These are phyloP conservation scores for Micractinium conductrix DNA, from an alignment of 139 green algal species.

Conservation along the genomic window DNA sequence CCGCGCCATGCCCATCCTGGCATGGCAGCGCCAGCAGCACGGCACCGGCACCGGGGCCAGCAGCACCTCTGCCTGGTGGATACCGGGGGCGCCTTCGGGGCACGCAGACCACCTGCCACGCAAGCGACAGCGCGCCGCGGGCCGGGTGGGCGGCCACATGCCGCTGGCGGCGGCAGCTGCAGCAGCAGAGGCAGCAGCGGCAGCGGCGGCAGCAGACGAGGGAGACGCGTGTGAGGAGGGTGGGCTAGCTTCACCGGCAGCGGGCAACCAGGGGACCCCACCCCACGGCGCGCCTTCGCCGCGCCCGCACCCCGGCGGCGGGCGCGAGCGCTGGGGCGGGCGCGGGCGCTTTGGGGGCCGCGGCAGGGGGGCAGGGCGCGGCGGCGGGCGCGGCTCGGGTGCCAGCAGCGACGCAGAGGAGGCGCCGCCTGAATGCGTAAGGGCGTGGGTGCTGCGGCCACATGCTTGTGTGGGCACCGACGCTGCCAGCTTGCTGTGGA, in stretches of 20 bases:
- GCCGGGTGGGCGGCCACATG: too few species aligned
- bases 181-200: neutral
- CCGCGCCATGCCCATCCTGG: conserved; percentile 54
- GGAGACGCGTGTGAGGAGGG: neutral
- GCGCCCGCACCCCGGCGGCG: neutral
- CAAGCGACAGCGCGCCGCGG: neutral
- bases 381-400: conserved; percentile 1
- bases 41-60: conserved; percentile 59
- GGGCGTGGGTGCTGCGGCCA: too few species aligned
- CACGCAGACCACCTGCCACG: neutral
- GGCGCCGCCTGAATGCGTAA: too few species aligned
- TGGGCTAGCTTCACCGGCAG: neutral
- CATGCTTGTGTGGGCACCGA: neutral
- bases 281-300: too few species aligned
- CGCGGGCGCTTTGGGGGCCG: too few species aligned
- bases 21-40: conserved; percentile 31
- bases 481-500: neutral
- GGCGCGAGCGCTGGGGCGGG: neutral
- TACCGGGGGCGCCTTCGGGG: conserved; percentile 44
- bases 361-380: conserved; percentile 8
- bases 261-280: neutral
- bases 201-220: neutral
- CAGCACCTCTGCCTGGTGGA: conserved; percentile 58
- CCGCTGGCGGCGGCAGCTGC: neutral
- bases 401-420: neutral